Evolutionary conservation across 805 yeast genomes (phyloP).

Genomic region (Myxozyma sirexii): DNA sequence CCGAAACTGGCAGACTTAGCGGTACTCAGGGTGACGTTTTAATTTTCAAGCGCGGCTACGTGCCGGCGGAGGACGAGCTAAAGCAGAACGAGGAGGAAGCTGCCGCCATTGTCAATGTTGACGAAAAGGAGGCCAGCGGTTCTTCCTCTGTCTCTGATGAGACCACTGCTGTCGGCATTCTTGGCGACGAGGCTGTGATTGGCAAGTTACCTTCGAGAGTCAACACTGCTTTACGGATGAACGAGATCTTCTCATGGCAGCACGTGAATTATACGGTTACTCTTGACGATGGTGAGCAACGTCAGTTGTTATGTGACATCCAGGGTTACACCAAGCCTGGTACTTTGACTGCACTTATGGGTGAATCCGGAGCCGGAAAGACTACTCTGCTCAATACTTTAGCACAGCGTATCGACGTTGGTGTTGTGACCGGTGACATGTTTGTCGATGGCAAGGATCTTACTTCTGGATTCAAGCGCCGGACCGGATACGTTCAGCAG

Average conservation of each 20-base stretch:
- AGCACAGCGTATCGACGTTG: constrained; percentile 69
- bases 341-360: constrained; percentile 80
- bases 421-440: constrained; percentile 72
- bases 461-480: constrained; percentile 68
- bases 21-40: constrained; percentile 42
- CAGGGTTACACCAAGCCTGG: constrained; percentile 82
- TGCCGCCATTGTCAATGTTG: constrained; percentile 13
- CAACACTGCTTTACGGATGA: constrained; percentile 17
- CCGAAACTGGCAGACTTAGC: constrained; percentile 41
- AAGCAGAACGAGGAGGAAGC: not conserved
- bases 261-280: constrained; percentile 61
- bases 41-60: constrained; percentile 30
- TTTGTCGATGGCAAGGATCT: constrained; percentile 69
- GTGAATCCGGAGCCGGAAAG: constrained; percentile 87
- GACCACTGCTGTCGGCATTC: constrained; percentile 36
- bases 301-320: constrained; percentile 51
- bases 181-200: constrained; percentile 36
- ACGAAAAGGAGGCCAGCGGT: constrained; percentile 25
- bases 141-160: constrained; percentile 11
- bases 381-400: constrained; percentile 74
- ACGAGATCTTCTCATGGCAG: constrained; percentile 59
- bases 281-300: constrained; percentile 43
- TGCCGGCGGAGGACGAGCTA: constrained; percentile 12
- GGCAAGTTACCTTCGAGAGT: constrained; percentile 25
- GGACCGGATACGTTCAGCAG: constrained; percentile 81